A percentile compares a stretch with the other conserved stretches of the same genome.
Evolutionary conservation across 257 asterid genomes (phyloP).

Genomic region (Solanum etuberosum): DNA sequence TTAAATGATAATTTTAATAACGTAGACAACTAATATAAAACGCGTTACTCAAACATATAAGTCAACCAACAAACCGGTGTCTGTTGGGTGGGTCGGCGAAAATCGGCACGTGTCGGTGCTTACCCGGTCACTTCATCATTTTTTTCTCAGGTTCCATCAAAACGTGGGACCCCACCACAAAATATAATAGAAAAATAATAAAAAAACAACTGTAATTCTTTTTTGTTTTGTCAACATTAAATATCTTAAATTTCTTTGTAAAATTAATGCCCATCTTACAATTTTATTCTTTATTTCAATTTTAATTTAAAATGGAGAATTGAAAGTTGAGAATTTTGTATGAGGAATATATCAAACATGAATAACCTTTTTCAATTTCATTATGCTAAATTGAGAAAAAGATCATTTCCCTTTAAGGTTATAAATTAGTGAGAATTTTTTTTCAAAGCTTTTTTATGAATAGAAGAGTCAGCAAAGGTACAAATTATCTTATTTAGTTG

Average conservation of each 20-base stretch:
- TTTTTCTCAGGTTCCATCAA: not conserved
- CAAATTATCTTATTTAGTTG: not conserved
- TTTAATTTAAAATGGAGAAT: not conserved
- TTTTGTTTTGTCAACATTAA: not conserved
- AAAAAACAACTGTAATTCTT: not conserved
- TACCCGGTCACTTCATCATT: constrained; percentile 21
- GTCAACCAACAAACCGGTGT: constrained; percentile 46
- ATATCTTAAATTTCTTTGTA: not conserved
- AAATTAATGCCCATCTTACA: not conserved
- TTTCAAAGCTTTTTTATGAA: not conserved
- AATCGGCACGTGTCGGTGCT: constrained; percentile 60
- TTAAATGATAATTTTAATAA: no score
- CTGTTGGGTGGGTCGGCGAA: constrained; percentile 51
- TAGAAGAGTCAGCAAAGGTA: not conserved
- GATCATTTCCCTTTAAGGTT: not conserved
- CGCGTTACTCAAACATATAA: not conserved
- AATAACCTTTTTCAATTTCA: not conserved
- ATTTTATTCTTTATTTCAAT: not conserved
- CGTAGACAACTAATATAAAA: not conserved
- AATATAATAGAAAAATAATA: not conserved
- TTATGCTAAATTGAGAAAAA: not conserved
- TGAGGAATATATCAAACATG: not conserved
- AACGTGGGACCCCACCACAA: not conserved
- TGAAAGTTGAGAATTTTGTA: not conserved
- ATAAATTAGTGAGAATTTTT: not conserved